These are phyloP conservation scores for Fusarium proliferatum DNA, from an alignment of 2,329 filamentous ascomycete species.

Conservation along the genomic window DNA sequence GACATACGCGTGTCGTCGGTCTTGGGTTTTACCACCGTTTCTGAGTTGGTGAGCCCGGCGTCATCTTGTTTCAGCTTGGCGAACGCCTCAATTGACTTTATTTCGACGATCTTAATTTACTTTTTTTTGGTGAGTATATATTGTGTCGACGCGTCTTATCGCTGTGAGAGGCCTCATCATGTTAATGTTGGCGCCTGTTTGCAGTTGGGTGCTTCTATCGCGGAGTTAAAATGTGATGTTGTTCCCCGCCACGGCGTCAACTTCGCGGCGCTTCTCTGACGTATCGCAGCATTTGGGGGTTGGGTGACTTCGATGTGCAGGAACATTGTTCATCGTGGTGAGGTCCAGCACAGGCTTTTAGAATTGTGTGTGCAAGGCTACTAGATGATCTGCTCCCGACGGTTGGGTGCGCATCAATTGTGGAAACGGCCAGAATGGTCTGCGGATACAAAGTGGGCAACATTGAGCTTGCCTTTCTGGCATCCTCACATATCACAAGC, in stretches of 20 bases:
- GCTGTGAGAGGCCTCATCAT: background rate
- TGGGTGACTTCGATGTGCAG: background rate
- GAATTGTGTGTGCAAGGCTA: background rate
- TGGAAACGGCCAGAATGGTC: background rate
- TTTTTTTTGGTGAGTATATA: background rate
- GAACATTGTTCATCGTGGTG: background rate
- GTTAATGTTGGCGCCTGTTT: background rate
- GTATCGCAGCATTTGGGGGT: background rate
- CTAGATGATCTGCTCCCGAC: background rate
- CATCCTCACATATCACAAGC: background rate
- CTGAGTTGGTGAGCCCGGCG: background rate
- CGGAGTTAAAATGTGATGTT: background rate
- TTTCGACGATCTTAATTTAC: background rate
- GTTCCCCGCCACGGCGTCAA: background rate
- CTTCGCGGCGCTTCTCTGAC: background rate
- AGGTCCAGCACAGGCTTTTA: background rate
- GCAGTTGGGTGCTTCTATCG: background rate
- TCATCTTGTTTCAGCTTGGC: slow-evolving; percentile 19
- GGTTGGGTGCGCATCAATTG: background rate
- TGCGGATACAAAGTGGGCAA: background rate
- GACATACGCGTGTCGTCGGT: slow-evolving; percentile 20
- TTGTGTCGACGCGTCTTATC: background rate
- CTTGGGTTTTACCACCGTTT: slow-evolving; percentile 15
- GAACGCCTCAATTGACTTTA: background rate
- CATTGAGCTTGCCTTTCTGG: background rate